These are phyloP conservation scores for Xylaria arbuscula DNA, from an alignment of 2,329 filamentous ascomycete genomes.

Conservation along the genomic window DNA sequence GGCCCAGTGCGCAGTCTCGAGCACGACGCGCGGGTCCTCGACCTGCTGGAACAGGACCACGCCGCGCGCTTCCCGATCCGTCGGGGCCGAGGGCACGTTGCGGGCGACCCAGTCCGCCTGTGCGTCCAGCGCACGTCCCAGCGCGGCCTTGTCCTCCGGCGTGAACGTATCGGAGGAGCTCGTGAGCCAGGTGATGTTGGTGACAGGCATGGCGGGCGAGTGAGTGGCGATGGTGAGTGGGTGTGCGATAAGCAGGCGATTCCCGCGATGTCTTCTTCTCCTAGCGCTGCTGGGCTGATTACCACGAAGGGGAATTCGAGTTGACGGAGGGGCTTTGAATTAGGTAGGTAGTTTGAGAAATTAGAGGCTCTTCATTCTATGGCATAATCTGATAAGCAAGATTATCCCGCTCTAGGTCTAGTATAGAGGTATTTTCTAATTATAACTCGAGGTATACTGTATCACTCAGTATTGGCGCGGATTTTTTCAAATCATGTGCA, in stretches of 20 bases:
- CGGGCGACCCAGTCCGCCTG: slow-evolving; percentile 57
- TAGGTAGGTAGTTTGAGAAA: slow-evolving; percentile 4
- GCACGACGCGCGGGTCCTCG: slow-evolving; percentile 52
- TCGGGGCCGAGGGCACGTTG: slow-evolving; percentile 51
- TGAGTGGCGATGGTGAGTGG: not conserved
- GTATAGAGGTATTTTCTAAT: slow-evolving; percentile 24
- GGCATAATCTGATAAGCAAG: slow-evolving; percentile 28
- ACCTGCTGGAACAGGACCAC: slow-evolving; percentile 51
- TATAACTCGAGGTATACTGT: slow-evolving; percentile 16
- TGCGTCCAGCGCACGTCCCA: slow-evolving; percentile 53
- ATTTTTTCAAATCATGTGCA: slow-evolving; percentile 25
- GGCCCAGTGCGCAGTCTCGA: slow-evolving; percentile 60
- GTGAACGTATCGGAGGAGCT: slow-evolving; percentile 46
- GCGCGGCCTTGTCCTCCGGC: slow-evolving; percentile 54
- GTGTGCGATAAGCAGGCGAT: not conserved
- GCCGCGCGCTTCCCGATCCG: slow-evolving; percentile 52
- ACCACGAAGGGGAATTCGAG: not conserved
- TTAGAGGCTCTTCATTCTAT: slow-evolving; percentile 20
- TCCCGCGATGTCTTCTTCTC: not conserved
- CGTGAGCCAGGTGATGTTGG: slow-evolving; percentile 47
- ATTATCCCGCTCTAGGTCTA: not conserved
- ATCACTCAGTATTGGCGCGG: not conserved
- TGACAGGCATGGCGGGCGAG: slow-evolving; percentile 41
- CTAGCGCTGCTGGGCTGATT: not conserved
- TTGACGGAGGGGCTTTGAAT: not conserved